A percentile compares a stretch with the other conserved stretches of the same genome.
Conservation (phyloP, 208 protist species). For the Crithidia thermophila region DNA sequence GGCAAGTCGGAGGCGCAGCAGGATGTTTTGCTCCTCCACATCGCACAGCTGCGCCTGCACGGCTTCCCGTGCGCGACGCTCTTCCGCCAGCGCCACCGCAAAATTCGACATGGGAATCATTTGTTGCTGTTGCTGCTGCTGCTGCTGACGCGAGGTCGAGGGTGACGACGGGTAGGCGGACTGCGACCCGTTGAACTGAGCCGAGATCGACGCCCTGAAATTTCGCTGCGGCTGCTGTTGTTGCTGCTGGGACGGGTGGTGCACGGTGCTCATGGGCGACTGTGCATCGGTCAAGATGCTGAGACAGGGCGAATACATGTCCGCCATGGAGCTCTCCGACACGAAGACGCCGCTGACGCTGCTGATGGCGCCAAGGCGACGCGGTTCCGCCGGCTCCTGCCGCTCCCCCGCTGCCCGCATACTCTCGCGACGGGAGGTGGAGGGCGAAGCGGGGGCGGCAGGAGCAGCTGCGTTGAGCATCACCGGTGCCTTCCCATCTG, state of each 20-base stretch:
- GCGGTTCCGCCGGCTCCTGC: neutral
- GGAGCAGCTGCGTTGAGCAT: no score
- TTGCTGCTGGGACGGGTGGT: no score
- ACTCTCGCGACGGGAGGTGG: no score
- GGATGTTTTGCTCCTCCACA: constrained; percentile 18
- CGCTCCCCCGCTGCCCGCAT: no score
- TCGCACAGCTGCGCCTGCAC: constrained; percentile 3
- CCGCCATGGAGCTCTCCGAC: constrained; percentile 12
- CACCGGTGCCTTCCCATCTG: no score
- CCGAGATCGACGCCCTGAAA: neutral
- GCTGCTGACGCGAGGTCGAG: neutral
- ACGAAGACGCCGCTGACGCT: constrained; percentile 16
- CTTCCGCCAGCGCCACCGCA: constrained; percentile 5
- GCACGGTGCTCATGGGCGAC: neutral
- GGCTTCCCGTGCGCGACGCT: neutral
- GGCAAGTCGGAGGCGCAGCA: constrained; percentile 23
- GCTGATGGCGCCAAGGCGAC: neutral
- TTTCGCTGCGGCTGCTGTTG: no score
- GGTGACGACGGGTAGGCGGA: neutral
- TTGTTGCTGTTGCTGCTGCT: constrained; percentile 11
- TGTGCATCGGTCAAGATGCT: neutral
- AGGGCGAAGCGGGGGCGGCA: no score
- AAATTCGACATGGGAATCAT: neutral
- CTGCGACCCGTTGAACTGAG: neutral
- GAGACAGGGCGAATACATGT: neutral